Evolutionary conservation across 768 basidiomycete species (phyloP), one percentile per base, ranked within the genome.

Genomic region (Tulasnella sp.): DNA sequence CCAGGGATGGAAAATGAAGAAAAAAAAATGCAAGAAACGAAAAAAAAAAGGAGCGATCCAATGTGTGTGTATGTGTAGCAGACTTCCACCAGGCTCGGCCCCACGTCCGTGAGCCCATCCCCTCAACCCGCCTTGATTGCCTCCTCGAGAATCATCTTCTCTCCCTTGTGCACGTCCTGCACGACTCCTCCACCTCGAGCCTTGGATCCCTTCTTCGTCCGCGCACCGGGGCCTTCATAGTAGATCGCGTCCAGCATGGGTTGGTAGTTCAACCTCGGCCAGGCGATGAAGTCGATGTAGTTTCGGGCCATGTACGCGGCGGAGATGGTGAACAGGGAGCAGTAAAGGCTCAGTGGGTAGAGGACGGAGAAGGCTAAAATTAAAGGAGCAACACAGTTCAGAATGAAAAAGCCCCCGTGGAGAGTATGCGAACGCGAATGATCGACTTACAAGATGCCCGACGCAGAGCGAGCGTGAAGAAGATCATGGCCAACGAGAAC

Each of bases 241-340:
- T 93, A 91, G 77, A 99, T 92, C 77, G 92, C 87, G 79, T 95
- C 94, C 38, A 83, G 81, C 44, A 92, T 91, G 0, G 95, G 93
- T 38, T 74, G 73, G 73, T 40, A 42, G 81, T 93, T 89, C 77
- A 99, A 88, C 18, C 93, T 90, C 18, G 98, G 98, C 94, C 96
- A 98, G 21, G 94, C 90, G 78, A 99, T 97, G 84, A 98, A 99
- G 80, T 96, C 94, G 81, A 97, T 91, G 46, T 96, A 96, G 85
- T 97, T 89, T n/a, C 90, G 85, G 83, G 92, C 81, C 82, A 99
- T 95, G 86, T 94, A 96, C 62, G 87, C 82, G 79, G 92, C 85
- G 19, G 95, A 88, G 76, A 90, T 81, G 40, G 88, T 83, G 72
- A 94, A 86, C 71, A 97, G 83, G 44, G 88, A 82, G 83, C 93